A percentile compares a stretch with the other conserved stretches of the same genome.
Evolutionary conservation across 345 rosid genomes (phyloP).

Genomic region (Acer yangbiense): DNA sequence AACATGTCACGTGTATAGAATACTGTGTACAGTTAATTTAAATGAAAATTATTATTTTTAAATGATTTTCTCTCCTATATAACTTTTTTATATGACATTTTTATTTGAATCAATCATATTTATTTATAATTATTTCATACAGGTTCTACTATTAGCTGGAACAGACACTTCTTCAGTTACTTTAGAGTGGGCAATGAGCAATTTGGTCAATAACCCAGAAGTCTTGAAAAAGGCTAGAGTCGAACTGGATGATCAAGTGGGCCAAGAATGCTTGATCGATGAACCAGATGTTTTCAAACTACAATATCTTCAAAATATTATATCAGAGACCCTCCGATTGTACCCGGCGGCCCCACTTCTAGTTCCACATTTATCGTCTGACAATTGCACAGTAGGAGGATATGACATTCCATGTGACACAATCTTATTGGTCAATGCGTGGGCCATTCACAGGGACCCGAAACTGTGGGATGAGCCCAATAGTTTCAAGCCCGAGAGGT

Average conservation of each 20-base stretch:
- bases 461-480: slow-evolving; percentile 42
- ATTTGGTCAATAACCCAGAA: slow-evolving; percentile 43
- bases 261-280: slow-evolving; percentile 39
- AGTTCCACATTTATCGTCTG: slow-evolving; percentile 47
- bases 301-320: slow-evolving; percentile 39
- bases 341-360: slow-evolving; percentile 47
- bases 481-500: slow-evolving; percentile 52
- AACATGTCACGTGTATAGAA: too few relatives aligned
- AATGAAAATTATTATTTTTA: too few relatives aligned
- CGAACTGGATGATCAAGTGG: slow-evolving; percentile 39
- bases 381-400: slow-evolving; percentile 42
- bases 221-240: slow-evolving; percentile 29
- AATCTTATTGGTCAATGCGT: slow-evolving; percentile 43
- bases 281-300: slow-evolving; percentile 40
- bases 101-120: too few relatives aligned
- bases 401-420: slow-evolving; percentile 45
- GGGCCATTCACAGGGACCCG: slow-evolving; percentile 63
- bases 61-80: too few relatives aligned
- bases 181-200: slow-evolving; percentile 60
- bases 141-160: slow-evolving; percentile 47
- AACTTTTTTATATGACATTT: too few relatives aligned
- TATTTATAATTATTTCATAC: too few relatives aligned
- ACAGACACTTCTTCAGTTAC: slow-evolving; percentile 54
- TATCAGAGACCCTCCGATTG: slow-evolving; percentile 44
- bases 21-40: too few relatives aligned